Evolutionary conservation across 1,284 basidiomycete species (phyloP), one percentile per base, ranked within the genome.

Genomic region (Exsudoporus floridanus): DNA sequence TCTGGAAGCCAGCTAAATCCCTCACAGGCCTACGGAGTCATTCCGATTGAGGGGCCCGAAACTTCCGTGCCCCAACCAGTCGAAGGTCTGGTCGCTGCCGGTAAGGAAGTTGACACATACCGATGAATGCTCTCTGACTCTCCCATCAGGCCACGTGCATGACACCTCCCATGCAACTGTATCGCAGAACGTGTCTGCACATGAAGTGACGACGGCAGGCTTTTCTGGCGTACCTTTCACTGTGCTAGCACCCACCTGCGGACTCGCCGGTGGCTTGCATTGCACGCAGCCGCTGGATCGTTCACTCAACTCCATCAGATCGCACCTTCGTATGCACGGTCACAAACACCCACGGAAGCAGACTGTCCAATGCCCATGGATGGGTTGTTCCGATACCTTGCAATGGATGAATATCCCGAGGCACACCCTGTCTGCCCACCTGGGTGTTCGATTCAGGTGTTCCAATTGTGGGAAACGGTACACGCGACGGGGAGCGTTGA

Each of bases 361-460:
- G 48, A 7, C 7, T n/a, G 45, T 48, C 25, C 46, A 21, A 18
- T 61, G 55, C 31, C 55, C 55, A 3, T 62, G 60, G 53, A 18
- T 14, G 27, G 50, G 49, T 7, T 59, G 59, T 34, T 23, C 30
- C 1, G 9, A 43, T 8, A 40, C 18, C 10, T 27, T 49, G 23
- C 28, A 38, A 30, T 49, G 49, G 58, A 43, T 44, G 43, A 61
- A 53, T n/a, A 49, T 56, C 1, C 40, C 50, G 5, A 59, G 60
- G 34, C 56, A 59, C 13, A 48, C 60, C 31, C 55, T 23, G 19
- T 49, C 46, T 5, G 14, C 49, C 18, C 53, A 57, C 30, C 31
- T 59, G n/a, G 40, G 46, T 19, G 35, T 57, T 31, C 46, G 50
- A 30, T 47, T 53, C 14, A 27, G 7, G 13, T 57, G 60, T 18